Conservation (phyloP, 2,329 filamentous ascomycete species). For the Trichoderma sp. region DNA sequence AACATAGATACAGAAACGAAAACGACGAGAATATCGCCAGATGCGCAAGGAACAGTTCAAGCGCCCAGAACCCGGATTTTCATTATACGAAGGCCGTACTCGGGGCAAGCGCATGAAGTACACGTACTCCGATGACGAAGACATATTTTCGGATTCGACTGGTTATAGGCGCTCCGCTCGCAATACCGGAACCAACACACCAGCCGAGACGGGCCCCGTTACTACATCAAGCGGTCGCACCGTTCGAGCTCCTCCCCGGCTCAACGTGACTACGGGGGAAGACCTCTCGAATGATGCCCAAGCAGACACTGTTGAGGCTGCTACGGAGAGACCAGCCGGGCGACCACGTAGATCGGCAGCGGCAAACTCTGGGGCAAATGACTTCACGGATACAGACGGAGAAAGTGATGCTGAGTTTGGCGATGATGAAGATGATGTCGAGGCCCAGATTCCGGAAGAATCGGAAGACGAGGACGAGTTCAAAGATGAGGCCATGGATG, state of each 20-base stretch:
- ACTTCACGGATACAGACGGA: conserved; percentile 55
- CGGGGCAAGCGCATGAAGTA: conserved; percentile 96
- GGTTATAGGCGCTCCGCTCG: conserved; percentile 64
- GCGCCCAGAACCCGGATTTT: conserved; percentile 83
- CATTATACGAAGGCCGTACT: conserved; percentile 92
- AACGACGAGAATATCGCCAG: conserved; percentile 85
- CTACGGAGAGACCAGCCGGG: conserved; percentile 43
- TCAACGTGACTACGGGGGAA: conserved; percentile 59
- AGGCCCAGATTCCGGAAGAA: conserved; percentile 62
- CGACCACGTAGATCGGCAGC: conserved; percentile 52
- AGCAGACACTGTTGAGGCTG: conserved; percentile 41
- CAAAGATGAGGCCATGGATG: conserved; percentile 55
- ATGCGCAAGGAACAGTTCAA: conserved; percentile 83
- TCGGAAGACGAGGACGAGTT: conserved; percentile 58
- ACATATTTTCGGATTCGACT: conserved; percentile 64
- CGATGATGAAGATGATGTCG: conserved; percentile 69
- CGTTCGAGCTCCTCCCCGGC: conserved; percentile 64
- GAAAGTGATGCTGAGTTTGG: conserved; percentile 72
- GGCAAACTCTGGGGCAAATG: conserved; percentile 45
- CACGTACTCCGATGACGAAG: conserved; percentile 88
- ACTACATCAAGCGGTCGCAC: conserved; percentile 86
- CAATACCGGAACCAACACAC: conserved; percentile 70
- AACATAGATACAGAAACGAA: conserved; percentile 67
- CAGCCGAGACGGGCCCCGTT: conserved; percentile 61
- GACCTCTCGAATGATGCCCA: conserved; percentile 47